Evolutionary conservation across 805 yeast species (phyloP), one percentile per base, ranked within the genome.

Genomic region (Jamesozyma piceae): DNA sequence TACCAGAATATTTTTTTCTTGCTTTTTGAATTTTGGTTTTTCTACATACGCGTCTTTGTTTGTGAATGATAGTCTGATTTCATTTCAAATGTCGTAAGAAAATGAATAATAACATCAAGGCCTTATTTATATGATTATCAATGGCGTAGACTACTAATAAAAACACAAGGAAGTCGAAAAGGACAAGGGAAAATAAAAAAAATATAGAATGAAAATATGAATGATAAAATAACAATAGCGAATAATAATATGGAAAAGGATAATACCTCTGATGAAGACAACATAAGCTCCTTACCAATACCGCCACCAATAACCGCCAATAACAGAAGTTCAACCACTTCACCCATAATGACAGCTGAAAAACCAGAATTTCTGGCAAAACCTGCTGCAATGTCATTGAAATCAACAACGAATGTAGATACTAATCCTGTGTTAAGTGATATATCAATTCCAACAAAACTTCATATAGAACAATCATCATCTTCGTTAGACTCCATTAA

Each of bases 351-450:
- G 28, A 11, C 11, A 24, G 11, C 28, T 8, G 34, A 42, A 10
- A 42, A 37, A 37, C 49, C 54, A 5, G 63, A 59, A 14, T 45
- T 57, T 28, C 38, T 56, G 24, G 51, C 52, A 13, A 49, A 54
- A 22, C 52, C 54, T 36, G 17, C n/a, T 4, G 55, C 49, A 5
- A 45, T 55, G 35, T 44, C 48, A 13, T 48, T 58, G 4, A 54
- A 50, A 37, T 55, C 61, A 13, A 60, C 64, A 1, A 60, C 64
- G 2, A 51, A 55, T 35, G 31, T 60, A 13, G 63, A 52, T 32
- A 58, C 57, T 1, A 58, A 52, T 36, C 60, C 63, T 4, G 62
- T 58, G 6, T 37, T 58, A 28, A 57, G 63, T 43, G 44, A 57
- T 43, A 51, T 44, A 9, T 46, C 60, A 4, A 41, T 55, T 21